Conservation (phyloP, 129 eudicot genomes). For the Ambrosia trifida region DNA sequence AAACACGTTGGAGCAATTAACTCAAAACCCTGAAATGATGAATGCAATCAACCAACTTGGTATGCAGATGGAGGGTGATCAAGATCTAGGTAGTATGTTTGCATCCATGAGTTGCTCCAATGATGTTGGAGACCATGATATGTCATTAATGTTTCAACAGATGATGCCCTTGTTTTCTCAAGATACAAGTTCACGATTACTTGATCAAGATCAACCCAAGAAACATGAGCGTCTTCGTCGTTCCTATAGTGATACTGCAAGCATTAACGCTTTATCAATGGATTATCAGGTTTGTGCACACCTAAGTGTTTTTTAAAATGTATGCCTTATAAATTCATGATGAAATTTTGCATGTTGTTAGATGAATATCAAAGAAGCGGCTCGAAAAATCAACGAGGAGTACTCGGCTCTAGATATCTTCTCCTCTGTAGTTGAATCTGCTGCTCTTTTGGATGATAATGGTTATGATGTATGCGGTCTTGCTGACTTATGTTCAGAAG, state of each 20-base stretch:
- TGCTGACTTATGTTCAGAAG: slow-evolving; percentile 52
- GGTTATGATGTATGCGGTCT: slow-evolving; percentile 40
- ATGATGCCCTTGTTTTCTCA: slow-evolving; percentile 91
- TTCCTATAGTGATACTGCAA: slow-evolving; percentile 27
- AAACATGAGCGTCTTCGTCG: slow-evolving; percentile 33
- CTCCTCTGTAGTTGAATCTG: slow-evolving; percentile 57
- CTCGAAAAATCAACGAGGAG: slow-evolving; percentile 47
- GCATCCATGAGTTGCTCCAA: slow-evolving; percentile 40
- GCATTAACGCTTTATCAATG: slow-evolving; percentile 21
- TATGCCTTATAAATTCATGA: too few relatives aligned
- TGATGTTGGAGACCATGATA: slow-evolving; percentile 52
- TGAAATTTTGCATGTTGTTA: slow-evolving; percentile 4
- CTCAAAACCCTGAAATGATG: slow-evolving; percentile 76
- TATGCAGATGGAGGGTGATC: slow-evolving; percentile 59
- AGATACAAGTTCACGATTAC: slow-evolving; percentile 41
- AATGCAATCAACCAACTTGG: slow-evolving; percentile 70
- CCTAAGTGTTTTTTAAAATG: slow-evolving; percentile 5
- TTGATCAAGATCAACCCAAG: slow-evolving; percentile 22
- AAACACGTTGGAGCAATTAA: slow-evolving; percentile 65
- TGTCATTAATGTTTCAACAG: slow-evolving; percentile 77
- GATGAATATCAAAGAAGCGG: slow-evolving; percentile 55
- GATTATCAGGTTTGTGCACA: slow-evolving; percentile 30
- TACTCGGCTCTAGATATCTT: slow-evolving; percentile 59
- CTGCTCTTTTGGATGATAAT: slow-evolving; percentile 30
- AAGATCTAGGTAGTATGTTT: slow-evolving; percentile 63